A percentile compares a stretch with the other conserved stretches of the same genome.
These are phyloP conservation scores for Globisporangium apiculatum DNA, from an alignment of 352 stramenopile genomes.

Conservation along the genomic window DNA sequence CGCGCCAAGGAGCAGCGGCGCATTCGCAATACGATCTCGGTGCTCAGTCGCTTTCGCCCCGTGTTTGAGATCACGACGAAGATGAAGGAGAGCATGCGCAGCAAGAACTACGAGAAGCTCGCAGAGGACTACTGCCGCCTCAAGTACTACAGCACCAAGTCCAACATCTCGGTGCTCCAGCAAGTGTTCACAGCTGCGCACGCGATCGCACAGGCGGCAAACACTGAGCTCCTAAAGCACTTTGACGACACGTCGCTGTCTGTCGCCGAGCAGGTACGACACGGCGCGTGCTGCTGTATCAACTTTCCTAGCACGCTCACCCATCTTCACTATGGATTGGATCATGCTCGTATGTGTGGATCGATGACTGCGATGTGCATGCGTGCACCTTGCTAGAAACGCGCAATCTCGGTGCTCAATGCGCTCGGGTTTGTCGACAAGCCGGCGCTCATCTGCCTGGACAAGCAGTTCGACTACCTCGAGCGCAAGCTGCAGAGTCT, in stretches of 20 bases:
- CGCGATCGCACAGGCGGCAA: conserved; percentile 51
- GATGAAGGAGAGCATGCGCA: conserved; percentile 62
- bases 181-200: conserved; percentile 48
- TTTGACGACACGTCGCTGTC: conserved; percentile 60
- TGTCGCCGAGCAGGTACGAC: conserved; percentile 43
- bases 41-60: conserved; percentile 56
- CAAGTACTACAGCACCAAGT: conserved; percentile 59
- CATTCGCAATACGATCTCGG: conserved; percentile 65
- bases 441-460: conserved; percentile 53
- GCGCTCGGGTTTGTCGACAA: conserved; percentile 56
- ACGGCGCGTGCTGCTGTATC: too few relatives aligned
- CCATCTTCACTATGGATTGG: background rate
- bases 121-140: conserved; percentile 64
- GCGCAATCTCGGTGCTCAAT: conserved; percentile 49
- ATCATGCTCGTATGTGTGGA: background rate
- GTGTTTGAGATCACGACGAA: conserved; percentile 71
- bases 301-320: background rate
- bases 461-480: conserved; percentile 62
- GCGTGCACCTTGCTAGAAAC: conserved; percentile 24
- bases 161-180: conserved; percentile 51
- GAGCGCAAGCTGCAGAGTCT: conserved; percentile 38
- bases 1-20: conserved; percentile 66
- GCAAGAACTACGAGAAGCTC: conserved; percentile 64
- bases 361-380: background rate
- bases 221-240: conserved; percentile 45